Base-by-base conservation (phyloP, 1,284 basidiomycete species). In the Polyporus tsugae region DNA sequence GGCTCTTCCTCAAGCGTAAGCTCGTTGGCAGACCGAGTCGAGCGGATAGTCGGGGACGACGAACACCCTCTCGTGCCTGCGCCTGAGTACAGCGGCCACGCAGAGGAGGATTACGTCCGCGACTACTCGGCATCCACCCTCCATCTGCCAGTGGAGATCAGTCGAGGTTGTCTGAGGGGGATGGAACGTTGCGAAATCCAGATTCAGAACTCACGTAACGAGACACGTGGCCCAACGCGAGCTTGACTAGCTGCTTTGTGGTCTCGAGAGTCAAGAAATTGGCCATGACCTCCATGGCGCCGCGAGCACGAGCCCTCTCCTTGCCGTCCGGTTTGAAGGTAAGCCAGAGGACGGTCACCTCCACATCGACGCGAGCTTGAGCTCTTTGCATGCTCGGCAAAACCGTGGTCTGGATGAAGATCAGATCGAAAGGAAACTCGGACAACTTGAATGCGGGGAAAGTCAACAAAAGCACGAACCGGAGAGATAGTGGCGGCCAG, bases 21-120 rank as follows among this genome's bases (percentile, higher is more conserved):
- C 22, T 68, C 66, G 35, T 29, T 42, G 38, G 59, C 68, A 10
- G 6, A 46, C 44, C 6, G 44, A 9, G 44, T 46, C 19, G 44
- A 46, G 44, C 44, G 44, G 6, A n/a, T 7, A n/a, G 44, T 46
- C 19, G 19, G 44, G 44, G 44, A 22, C 17, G 17, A n/a, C 44
- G 17, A 22, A 22, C 2, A 44, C 19, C 5, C 19, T 2, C 42
- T 1, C 42, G 19, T 19, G n/a, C n/a, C 19, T n/a, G 44, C 22
- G 44, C 15, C n/a, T 22, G n/a, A 46, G 44, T 2, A 46, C 19
- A 29, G 44, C 6, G 44, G 44, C 44, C 7, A 22, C 19, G 44
- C n/a, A 19, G 19, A 46, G 44, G 44, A 46, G 9, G 19, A 46
- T 22, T 6, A 46, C n/a, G 44, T 46, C 44, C 7, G n/a, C 44